Conservation (phyloP, 345 rosid species). For the Gossypium anomalum region DNA sequence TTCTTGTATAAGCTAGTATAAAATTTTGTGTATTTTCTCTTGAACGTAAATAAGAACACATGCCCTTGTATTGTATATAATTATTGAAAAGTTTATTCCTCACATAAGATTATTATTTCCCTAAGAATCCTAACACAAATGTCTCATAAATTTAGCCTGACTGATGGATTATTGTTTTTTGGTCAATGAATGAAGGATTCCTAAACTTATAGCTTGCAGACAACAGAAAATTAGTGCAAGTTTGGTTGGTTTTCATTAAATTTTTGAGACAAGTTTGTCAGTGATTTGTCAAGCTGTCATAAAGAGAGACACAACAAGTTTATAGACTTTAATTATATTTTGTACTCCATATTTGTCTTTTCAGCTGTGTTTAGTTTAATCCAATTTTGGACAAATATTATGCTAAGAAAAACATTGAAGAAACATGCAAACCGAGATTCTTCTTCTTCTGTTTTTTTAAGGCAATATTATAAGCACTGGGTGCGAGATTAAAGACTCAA, state of each 20-base stretch:
- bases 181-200: neutral
- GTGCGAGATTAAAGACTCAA: too few species aligned
- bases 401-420: neutral
- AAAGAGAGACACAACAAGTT: neutral
- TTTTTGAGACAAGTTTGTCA: neutral
- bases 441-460: too few species aligned
- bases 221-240: neutral
- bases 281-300: neutral
- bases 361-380: neutral
- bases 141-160: neutral
- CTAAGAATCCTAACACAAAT: neutral
- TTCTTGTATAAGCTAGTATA: too few species aligned
- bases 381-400: too few species aligned
- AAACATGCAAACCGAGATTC: neutral
- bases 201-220: neutral
- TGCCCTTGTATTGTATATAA: neutral
- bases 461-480: too few species aligned
- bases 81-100: neutral
- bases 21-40: too few species aligned
- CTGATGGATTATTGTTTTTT: too few species aligned
- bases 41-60: too few species aligned
- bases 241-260: neutral
- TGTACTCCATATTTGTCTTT: neutral
- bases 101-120: neutral
- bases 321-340: neutral